Evolutionary conservation across 192 early-diverging fungal species (phyloP).

Genomic region (Coemansia sp.): DNA sequence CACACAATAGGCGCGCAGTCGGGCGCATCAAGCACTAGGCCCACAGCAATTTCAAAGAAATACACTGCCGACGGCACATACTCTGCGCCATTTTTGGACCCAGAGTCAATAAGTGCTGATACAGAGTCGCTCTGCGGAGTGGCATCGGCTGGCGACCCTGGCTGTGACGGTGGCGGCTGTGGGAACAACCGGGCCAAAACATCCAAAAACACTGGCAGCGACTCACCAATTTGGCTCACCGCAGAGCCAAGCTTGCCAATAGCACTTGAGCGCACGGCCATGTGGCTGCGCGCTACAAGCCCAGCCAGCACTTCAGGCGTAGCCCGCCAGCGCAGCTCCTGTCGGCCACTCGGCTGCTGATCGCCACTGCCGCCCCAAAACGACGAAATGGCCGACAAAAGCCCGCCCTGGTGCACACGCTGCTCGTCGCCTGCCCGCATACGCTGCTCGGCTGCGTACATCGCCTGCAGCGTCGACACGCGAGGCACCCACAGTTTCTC

Average conservation of each 20-base stretch:
- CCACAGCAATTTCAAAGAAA: conserved; percentile 46
- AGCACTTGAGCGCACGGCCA: conserved; percentile 29
- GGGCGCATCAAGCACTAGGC: conserved; percentile 18
- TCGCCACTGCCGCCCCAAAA: conserved; percentile 34
- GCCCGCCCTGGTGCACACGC: conserved; percentile 18
- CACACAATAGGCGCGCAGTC: conserved; percentile 39
- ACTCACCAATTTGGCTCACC: conserved; percentile 6
- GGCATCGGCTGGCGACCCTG: conserved; percentile 25
- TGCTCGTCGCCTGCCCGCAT: conserved; percentile 10
- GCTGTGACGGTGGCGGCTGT: conserved; percentile 29
- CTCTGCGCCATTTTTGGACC: neutral
- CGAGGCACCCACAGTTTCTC: conserved; percentile 43
- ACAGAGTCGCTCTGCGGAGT: neutral
- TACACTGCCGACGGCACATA: conserved; percentile 43
- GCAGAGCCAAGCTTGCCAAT: conserved; percentile 16
- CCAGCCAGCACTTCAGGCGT: conserved; percentile 32
- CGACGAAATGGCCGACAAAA: conserved; percentile 47
- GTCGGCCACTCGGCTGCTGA: conserved; percentile 13
- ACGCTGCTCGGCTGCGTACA: conserved; percentile 28
- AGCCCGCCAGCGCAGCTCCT: conserved; percentile 44
- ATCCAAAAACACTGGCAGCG: conserved; percentile 21
- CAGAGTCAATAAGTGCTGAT: neutral
- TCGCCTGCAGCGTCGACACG: conserved; percentile 31
- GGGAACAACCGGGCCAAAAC: conserved; percentile 33
- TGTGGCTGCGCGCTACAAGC: conserved; percentile 16